Evolutionary conservation across 176 grass and related monocot species (phyloP).

Genomic region (Ananas comosus): DNA sequence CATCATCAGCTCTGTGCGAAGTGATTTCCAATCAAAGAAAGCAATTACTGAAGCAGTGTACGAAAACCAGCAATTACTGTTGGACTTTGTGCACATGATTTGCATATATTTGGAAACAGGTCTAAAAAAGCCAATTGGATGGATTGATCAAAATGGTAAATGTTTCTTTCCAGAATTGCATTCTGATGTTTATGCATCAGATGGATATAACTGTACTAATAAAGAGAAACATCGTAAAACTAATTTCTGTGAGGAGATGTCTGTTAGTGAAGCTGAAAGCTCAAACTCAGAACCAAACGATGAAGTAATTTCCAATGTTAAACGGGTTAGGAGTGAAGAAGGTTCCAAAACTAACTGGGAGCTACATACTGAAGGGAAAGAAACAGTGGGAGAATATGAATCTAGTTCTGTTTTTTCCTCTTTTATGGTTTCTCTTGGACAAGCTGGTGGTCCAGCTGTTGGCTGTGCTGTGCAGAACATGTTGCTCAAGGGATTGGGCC

Average conservation of each 20-base stretch:
- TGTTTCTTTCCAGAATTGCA: conserved; percentile 58
- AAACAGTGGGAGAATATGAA: conserved; percentile 66
- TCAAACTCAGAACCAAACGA: conserved; percentile 59
- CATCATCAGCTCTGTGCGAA: conserved; percentile 51
- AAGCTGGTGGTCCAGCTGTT: conserved; percentile 27
- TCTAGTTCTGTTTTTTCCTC: conserved; percentile 27
- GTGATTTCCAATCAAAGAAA: conserved; percentile 61
- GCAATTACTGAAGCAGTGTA: conserved; percentile 53
- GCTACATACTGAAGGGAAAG: conserved; percentile 21
- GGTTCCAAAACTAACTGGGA: conserved; percentile 3
- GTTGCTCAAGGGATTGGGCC: conserved; percentile 56
- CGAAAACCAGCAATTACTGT: conserved; percentile 41
- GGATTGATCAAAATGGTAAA: conserved; percentile 73
- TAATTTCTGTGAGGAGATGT: conserved; percentile 21
- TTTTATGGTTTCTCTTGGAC: conserved; percentile 14
- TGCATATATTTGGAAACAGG: conserved; percentile 47
- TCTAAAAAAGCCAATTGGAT: conserved; percentile 60
- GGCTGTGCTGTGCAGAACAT: conserved; percentile 56
- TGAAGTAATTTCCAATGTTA: conserved; percentile 38
- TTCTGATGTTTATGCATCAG: conserved; percentile 27
- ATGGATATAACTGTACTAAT: conserved; percentile 28
- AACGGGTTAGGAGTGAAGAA: conserved; percentile 38
- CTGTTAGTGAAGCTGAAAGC: conserved; percentile 73
- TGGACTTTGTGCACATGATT: conserved; percentile 86
- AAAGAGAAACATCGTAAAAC: conserved; percentile 22